phyloP scores from a whole-genome alignment of 2,329 filamentous ascomycete genomes.

The Cercospora zeae-maydis region DNA sequence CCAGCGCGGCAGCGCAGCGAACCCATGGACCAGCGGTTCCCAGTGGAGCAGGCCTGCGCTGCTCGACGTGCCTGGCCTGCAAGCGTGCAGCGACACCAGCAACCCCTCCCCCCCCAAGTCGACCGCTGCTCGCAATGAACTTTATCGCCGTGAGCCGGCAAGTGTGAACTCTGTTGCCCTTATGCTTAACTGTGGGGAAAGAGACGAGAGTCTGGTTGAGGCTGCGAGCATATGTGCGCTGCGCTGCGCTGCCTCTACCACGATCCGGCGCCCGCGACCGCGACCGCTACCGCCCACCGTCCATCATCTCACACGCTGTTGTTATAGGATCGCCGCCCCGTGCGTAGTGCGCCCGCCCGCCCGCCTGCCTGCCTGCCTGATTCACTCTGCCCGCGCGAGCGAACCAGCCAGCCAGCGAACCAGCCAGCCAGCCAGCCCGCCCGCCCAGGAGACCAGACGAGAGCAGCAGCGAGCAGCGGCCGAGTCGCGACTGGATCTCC shows the following conservation, averaged over 20 bases:
- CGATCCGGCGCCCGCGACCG: neutral
- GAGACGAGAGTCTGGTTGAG: conserved; percentile 1
- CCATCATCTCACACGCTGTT: neutral
- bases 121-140: conserved; percentile 29
- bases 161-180: conserved; percentile 31
- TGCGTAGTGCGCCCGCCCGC: neutral
- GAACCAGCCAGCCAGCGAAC: too few relatives aligned
- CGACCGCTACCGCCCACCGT: neutral
- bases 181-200: conserved; percentile 34
- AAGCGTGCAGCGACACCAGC: conserved; percentile 7
- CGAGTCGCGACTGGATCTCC: conserved; percentile 3
- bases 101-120: conserved; percentile 19
- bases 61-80: conserved; percentile 16
- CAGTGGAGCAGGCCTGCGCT: conserved; percentile 11
- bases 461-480: neutral
- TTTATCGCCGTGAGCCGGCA: conserved; percentile 28
- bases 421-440: too few relatives aligned
- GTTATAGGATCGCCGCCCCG: neutral
- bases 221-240: neutral
- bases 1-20: neutral
- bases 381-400: neutral
- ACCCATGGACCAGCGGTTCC: conserved; percentile 20
- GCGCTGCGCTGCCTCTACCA: neutral
- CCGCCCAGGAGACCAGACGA: neutral
- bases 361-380: neutral